Evolutionary conservation across 2,329 filamentous ascomycete genomes (phyloP).

Genomic region (Fusarium penzigii): DNA sequence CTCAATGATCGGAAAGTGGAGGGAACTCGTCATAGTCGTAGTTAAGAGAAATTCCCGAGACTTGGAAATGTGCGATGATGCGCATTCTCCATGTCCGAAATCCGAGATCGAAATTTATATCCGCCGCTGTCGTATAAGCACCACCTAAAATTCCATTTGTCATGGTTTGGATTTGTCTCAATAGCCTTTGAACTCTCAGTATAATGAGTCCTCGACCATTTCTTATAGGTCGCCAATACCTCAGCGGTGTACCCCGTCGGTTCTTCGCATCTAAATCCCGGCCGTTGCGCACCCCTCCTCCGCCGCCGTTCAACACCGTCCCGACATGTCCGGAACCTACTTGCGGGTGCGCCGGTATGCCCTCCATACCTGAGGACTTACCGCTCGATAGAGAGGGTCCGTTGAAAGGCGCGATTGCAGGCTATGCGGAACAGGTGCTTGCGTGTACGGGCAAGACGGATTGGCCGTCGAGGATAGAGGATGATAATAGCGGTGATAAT

Average conservation of each 20-base stretch:
- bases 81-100: constrained; percentile 1
- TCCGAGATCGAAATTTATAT: neutral
- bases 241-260: constrained; percentile 6
- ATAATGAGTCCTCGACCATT: constrained; percentile 11
- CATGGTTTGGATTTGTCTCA: neutral
- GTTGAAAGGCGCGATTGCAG: constrained; percentile 75
- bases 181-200: neutral
- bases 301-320: constrained; percentile 45
- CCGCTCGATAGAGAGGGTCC: constrained; percentile 72
- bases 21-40: constrained; percentile 5
- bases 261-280: constrained; percentile 18
- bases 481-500: constrained; percentile 69
- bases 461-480: constrained; percentile 83
- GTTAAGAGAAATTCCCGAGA: constrained; percentile 21
- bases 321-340: constrained; percentile 71
- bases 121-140: no score
- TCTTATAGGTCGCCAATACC: constrained; percentile 11
- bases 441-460: constrained; percentile 79
- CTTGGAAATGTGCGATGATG: constrained; percentile 10
- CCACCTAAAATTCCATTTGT: no score
- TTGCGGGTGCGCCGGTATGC: constrained; percentile 71
- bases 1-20: constrained; percentile 24
- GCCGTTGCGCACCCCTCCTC: constrained; percentile 19
- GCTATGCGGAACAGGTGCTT: constrained; percentile 80
- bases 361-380: constrained; percentile 64